phyloP scores from a whole-genome alignment of 495 filamentous ascomycete genomes.

The Annulohypoxylon maeteangense region DNA sequence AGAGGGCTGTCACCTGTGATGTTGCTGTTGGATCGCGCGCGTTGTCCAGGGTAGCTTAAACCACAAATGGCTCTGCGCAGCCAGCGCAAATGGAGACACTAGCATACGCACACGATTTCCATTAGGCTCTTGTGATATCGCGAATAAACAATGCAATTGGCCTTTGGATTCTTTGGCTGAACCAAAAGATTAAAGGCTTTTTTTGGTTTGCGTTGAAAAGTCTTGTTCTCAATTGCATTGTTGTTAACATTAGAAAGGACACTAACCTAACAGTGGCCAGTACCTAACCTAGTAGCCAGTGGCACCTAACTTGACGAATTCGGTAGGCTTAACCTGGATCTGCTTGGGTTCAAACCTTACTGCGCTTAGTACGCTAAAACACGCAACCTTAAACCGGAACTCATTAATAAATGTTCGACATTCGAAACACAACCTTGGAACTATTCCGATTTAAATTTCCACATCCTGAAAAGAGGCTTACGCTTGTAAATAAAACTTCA shows the following conservation, averaged over 20 bases:
- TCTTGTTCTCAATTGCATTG: neutral
- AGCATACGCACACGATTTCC: neutral
- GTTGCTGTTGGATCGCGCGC: conserved; percentile 1
- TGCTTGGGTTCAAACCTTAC: neutral
- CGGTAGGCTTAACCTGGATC: conserved; percentile 1
- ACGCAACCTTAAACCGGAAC: neutral
- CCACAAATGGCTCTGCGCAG: conserved; percentile 10
- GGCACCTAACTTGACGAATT: neutral
- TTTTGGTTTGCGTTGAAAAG: neutral
- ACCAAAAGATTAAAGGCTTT: neutral
- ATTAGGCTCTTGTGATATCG: neutral
- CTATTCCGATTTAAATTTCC: neutral
- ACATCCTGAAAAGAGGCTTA: neutral
- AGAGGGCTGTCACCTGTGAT: neutral
- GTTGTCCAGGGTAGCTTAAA: conserved; percentile 31
- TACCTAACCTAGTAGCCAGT: neutral
- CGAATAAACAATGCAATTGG: neutral
- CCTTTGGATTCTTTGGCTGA: neutral
- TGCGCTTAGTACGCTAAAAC: neutral
- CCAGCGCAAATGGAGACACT: neutral
- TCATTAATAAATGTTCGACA: neutral
- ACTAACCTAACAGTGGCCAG: neutral
- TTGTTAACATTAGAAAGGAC: neutral
- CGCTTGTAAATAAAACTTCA: neutral
- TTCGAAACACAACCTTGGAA: conserved; percentile 1